Percentiles rank a stretch among this genome's conserved stretches.
Evolutionary conservation across 441 rosid genomes (phyloP).

Genomic region (Melianthus villosus): DNA sequence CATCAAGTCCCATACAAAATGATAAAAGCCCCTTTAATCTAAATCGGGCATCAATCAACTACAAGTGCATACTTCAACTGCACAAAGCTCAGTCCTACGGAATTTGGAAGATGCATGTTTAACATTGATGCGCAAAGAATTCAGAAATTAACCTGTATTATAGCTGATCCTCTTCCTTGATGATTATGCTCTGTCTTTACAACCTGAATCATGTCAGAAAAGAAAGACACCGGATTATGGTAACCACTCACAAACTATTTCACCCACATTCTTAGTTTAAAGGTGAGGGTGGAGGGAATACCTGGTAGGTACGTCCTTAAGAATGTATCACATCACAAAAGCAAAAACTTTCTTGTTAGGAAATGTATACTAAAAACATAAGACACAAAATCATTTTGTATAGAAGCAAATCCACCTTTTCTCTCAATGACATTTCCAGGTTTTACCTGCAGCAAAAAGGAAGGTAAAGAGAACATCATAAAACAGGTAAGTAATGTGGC

Average conservation of each 20-base stretch:
- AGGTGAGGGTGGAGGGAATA: conserved; percentile 9
- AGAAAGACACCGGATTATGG: background rate
- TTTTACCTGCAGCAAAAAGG: conserved; percentile 34
- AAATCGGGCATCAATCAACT: too few relatives aligned
- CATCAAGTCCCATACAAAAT: too few relatives aligned
- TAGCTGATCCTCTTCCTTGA: conserved; percentile 90
- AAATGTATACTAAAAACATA: background rate
- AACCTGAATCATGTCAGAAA: conserved; percentile 26
- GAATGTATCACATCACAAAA: conserved; percentile 8
- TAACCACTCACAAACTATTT: background rate
- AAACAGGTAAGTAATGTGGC: too few relatives aligned
- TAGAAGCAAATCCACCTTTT: conserved; percentile 34
- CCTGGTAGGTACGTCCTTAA: conserved; percentile 70
- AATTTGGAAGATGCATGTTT: background rate
- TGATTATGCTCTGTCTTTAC: conserved; percentile 64
- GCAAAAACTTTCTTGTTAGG: conserved; percentile 5
- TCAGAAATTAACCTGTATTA: conserved; percentile 42
- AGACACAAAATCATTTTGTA: background rate
- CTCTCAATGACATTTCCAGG: conserved; percentile 78
- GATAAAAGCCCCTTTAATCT: too few relatives aligned
- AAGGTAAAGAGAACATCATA: background rate
- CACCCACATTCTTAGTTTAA: background rate
- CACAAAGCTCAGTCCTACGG: background rate
- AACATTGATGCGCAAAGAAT: background rate
- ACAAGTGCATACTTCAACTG: too few relatives aligned